Evolutionary conservation across 768 basidiomycete species (phyloP), one percentile per base, ranked within the genome.

Genomic region (Rhizopogon vulgaris): DNA sequence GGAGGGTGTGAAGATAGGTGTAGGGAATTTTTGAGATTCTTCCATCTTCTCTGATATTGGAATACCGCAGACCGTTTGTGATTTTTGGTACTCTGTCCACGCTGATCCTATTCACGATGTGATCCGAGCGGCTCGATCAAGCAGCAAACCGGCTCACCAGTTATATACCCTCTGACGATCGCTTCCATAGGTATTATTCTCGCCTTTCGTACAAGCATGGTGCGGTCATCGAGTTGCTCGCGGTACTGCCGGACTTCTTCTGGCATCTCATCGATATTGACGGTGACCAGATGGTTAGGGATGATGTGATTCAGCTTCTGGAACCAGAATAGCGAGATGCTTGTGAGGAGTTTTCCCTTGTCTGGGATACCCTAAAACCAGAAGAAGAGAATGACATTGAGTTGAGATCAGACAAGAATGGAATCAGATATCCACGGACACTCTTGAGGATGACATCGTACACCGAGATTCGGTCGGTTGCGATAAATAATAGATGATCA

Each of bases 271-370:
- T 85, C 79, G 51, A 94, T 69, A 52, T 85, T 71, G 25, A 80
- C 79, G 0, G 90, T 88, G 49, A 95, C 77, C 61, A 97, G 80
- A 64, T 99, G 96, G 68, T 94, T 92, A 4, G 90, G 89, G 56
- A 95, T 82, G 62, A 95, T 81, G 46, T 83, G 64, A 25, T 69
- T 69, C 25, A 98, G 83, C 67, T 86, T 87, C 48, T 84, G 70
- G 71, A 98, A 99, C 95, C 95, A 99, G 76, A 94, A 97, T 48
- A 90, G 74, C 15, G 96, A 98, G 56, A 97, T 83, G 52, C 85
- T 74, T 7, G 94, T 96, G 42, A 99, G 76, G 32, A 96, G 77
- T 61, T 83, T 84, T 51, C 96, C 95, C 66, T 99, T 99, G 56
- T 84, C 83, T 14, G 95, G 94, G 55, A 99, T 92, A 6, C 93